phyloP scores from a whole-genome alignment of 2,329 filamentous ascomycete species.

The Uncinocarpus reesii region DNA sequence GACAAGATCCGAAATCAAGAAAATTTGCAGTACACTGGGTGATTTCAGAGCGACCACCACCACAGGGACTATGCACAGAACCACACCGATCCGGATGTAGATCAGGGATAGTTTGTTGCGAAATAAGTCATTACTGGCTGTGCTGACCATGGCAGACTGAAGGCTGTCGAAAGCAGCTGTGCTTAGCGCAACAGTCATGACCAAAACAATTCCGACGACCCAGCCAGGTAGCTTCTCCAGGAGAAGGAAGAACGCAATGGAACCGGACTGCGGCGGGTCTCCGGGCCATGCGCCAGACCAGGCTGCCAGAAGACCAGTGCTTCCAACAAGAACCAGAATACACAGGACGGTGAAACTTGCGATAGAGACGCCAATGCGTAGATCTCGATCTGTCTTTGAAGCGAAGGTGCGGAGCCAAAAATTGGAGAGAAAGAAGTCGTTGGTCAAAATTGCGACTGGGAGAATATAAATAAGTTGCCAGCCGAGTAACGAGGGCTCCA shows the following conservation, averaged over 20 bases:
- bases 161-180: slow-evolving; percentile 71
- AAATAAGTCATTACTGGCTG: slow-evolving; percentile 73
- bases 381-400: slow-evolving; percentile 64
- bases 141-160: slow-evolving; percentile 77
- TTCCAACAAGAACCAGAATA: slow-evolving; percentile 63
- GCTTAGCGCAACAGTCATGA: slow-evolving; percentile 68
- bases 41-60: slow-evolving; percentile 34
- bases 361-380: slow-evolving; percentile 62
- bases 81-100: slow-evolving; percentile 58
- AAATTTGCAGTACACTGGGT: slow-evolving; percentile 19
- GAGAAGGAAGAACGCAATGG: slow-evolving; percentile 64
- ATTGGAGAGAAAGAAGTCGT: slow-evolving; percentile 76
- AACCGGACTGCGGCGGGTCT: slow-evolving; percentile 52
- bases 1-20: slow-evolving; percentile 42
- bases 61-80: slow-evolving; percentile 62
- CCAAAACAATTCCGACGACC: slow-evolving; percentile 71
- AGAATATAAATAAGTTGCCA: slow-evolving; percentile 83
- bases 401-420: slow-evolving; percentile 81
- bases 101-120: slow-evolving; percentile 69
- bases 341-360: slow-evolving; percentile 55
- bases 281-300: slow-evolving; percentile 65
- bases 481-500: slow-evolving; percentile 60
- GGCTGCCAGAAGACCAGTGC: slow-evolving; percentile 61
- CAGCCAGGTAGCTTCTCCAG: slow-evolving; percentile 62
- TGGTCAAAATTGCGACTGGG: slow-evolving; percentile 68